phyloP scores from a whole-genome alignment of 495 filamentous ascomycete genomes.

The Penicillium bovifimosum region DNA sequence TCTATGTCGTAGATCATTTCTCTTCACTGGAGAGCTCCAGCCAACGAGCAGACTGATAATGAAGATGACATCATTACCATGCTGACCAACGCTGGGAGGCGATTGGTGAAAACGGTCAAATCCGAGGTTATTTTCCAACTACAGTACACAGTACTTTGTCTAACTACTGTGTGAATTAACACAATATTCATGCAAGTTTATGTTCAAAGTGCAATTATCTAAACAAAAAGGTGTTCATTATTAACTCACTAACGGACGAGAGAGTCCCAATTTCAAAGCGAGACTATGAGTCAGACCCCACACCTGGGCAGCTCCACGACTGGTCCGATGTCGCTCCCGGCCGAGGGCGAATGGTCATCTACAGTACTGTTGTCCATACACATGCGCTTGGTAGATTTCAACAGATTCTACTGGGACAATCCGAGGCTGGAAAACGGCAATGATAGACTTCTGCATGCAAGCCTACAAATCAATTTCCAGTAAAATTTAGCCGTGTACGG shows the following conservation, averaged over 20 bases:
- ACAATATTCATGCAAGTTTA: too few relatives aligned
- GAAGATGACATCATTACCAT: not conserved
- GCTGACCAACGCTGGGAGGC: not conserved
- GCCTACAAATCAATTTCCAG: not conserved
- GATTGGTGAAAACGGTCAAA: not conserved
- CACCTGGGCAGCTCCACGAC: too few relatives aligned
- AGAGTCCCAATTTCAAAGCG: too few relatives aligned
- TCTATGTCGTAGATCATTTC: not conserved
- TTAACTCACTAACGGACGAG: too few relatives aligned
- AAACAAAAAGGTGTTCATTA: too few relatives aligned
- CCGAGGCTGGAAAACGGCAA: not conserved
- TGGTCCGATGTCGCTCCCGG: too few relatives aligned
- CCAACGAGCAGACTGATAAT: not conserved
- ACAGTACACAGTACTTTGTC: too few relatives aligned
- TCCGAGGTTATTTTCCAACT: not conserved
- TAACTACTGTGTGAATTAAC: too few relatives aligned
- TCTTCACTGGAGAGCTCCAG: not conserved
- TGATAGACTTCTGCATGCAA: conserved; percentile 1
- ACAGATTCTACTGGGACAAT: too few relatives aligned
- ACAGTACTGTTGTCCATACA: not conserved
- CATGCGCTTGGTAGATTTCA: not conserved
- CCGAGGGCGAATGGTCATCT: too few relatives aligned
- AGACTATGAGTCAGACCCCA: too few relatives aligned
- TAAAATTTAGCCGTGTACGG: not conserved
- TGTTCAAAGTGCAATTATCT: too few relatives aligned